phyloP scores from a whole-genome alignment of 2,329 filamentous ascomycete species.

The Botrytis cinerea region DNA sequence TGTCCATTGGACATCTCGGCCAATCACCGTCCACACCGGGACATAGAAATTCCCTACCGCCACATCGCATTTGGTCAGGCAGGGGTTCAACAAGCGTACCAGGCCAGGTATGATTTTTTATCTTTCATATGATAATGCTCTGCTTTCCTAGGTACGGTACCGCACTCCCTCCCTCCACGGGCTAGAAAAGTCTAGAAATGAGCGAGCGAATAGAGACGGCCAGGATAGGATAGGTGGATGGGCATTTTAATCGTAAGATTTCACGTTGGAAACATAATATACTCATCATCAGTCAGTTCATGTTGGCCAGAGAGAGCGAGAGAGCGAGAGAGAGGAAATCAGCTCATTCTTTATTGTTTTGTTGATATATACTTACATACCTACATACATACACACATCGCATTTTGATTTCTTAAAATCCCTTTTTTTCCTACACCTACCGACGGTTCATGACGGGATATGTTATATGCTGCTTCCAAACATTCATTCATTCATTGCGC shows the following conservation, averaged over 20 bases:
- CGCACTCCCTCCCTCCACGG: background rate
- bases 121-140: conserved; percentile 5
- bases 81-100: background rate
- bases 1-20: background rate
- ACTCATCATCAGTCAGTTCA: conserved; percentile 2
- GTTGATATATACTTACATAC: background rate
- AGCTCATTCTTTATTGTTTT: background rate
- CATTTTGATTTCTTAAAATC: background rate
- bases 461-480: background rate
- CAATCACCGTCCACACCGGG: background rate
- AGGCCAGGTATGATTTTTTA: too few species aligned
- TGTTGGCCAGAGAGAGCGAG: background rate
- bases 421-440: background rate
- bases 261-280: background rate
- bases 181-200: conserved; percentile 2
- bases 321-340: background rate
- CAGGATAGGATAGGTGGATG: too few species aligned
- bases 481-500: background rate
- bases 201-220: background rate
- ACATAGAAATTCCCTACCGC: background rate
- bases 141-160: background rate
- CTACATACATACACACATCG: background rate
- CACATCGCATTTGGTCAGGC: background rate
- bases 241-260: conserved; percentile 12
- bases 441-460: background rate